phyloP scores from a whole-genome alignment of 805 yeast genomes.

The Groenewaldozyma tartarivorans region DNA sequence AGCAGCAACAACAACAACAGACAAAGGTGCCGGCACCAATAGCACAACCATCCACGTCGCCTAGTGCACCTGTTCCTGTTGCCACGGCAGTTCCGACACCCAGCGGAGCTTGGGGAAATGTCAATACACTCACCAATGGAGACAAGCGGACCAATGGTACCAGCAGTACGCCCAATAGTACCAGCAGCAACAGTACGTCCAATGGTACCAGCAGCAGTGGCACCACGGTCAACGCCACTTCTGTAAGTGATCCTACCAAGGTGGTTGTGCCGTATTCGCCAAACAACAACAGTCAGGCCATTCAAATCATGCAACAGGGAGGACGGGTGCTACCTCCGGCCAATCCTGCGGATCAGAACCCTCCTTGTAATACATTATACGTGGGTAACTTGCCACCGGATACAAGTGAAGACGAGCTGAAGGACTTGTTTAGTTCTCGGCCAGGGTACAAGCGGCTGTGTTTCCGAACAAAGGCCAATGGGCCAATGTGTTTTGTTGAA shows the following conservation, averaged over 20 bases:
- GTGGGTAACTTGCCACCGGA: slow-evolving; percentile 97
- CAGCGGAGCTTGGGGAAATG: neutral
- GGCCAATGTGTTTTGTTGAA: slow-evolving; percentile 99
- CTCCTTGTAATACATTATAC: slow-evolving; percentile 94
- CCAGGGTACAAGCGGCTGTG: slow-evolving; percentile 88
- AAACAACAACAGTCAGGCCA: slow-evolving; percentile 23
- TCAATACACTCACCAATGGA: neutral
- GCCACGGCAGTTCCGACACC: neutral
- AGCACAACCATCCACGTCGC: neutral
- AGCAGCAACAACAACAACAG: slow-evolving; percentile 4
- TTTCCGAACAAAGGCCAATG: slow-evolving; percentile 76
- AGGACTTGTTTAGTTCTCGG: slow-evolving; percentile 78
- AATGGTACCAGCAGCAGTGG: neutral
- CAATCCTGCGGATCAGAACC: slow-evolving; percentile 97
- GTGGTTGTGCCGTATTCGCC: slow-evolving; percentile 26
- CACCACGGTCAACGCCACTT: slow-evolving; percentile 1
- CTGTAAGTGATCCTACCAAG: slow-evolving; percentile 14
- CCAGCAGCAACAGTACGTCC: slow-evolving; percentile 1
- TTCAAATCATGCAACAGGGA: slow-evolving; percentile 30
- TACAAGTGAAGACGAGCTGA: slow-evolving; percentile 86
- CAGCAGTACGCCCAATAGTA: neutral
- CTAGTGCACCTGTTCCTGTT: neutral
- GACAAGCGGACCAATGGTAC: neutral
- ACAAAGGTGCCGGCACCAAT: slow-evolving; percentile 2
- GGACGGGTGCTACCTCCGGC: slow-evolving; percentile 44